Conservation (phyloP, 176 grass and related monocot genomes). For the Pontederia paniculata region DNA sequence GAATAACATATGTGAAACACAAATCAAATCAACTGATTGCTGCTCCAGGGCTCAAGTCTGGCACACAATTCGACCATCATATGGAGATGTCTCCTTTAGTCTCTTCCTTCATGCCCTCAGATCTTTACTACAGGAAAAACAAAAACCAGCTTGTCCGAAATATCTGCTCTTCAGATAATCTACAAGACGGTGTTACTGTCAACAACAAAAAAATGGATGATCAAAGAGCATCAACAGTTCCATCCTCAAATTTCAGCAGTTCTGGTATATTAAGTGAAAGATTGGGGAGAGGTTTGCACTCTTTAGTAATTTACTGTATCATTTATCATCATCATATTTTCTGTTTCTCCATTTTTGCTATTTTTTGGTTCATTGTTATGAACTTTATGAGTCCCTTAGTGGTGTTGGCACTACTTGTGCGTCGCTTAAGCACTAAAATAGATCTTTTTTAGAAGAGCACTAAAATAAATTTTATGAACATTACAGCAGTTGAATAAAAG, state of each 20-base stretch:
- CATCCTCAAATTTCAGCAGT: conserved; percentile 26
- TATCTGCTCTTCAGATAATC: conserved; percentile 39
- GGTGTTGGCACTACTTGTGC: conserved; percentile 3
- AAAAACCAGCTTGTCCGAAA: conserved; percentile 83
- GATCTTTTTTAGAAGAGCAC: too few species aligned
- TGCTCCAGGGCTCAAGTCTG: conserved; percentile 39
- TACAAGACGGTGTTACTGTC: conserved; percentile 29
- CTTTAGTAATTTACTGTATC: conserved; percentile 2
- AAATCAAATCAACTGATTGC: conserved; percentile 55
- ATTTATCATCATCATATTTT: neutral
- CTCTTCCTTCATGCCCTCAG: conserved; percentile 31
- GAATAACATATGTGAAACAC: conserved; percentile 46
- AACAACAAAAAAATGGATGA: conserved; percentile 54
- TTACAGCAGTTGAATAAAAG: neutral
- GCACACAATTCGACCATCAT: conserved; percentile 25
- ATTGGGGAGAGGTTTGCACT: conserved; percentile 49
- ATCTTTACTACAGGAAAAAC: conserved; percentile 77
- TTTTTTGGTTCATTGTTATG: neutral
- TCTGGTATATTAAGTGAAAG: conserved; percentile 23
- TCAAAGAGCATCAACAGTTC: conserved; percentile 37
- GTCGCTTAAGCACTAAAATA: too few species aligned
- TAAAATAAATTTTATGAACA: too few species aligned
- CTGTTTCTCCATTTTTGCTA: neutral
- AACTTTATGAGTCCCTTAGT: neutral
- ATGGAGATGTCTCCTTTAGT: conserved; percentile 30